Conservation (phyloP, 2,329 filamentous ascomycete genomes). For the Hypocreales sp. region DNA sequence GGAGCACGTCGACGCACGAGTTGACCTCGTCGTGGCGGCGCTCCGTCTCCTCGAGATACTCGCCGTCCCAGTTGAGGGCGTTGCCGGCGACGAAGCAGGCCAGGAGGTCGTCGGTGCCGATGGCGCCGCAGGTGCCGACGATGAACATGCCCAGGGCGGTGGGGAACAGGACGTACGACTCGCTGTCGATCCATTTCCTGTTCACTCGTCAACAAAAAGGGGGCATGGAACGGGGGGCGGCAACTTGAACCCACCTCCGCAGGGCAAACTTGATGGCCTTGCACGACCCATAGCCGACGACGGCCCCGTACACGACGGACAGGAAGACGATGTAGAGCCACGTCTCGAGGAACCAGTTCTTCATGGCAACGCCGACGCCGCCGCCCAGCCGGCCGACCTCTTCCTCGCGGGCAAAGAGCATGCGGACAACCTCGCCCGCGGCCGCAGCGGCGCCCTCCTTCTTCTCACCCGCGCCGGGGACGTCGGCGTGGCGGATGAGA, state of each 20-base stretch:
- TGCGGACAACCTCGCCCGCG: not conserved
- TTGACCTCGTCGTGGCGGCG: constrained; percentile 46
- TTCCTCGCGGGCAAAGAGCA: constrained; percentile 9
- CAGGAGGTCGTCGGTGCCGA: constrained; percentile 44
- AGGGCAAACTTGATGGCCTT: constrained; percentile 29
- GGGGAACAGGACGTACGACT: constrained; percentile 37
- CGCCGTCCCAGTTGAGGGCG: constrained; percentile 45
- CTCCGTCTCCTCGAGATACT: constrained; percentile 39
- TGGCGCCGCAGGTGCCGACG: constrained; percentile 38
- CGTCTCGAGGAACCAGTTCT: constrained; percentile 43
- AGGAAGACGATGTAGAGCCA: constrained; percentile 43
- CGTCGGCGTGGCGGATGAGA: constrained; percentile 36
- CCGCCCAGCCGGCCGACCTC: constrained; percentile 35
- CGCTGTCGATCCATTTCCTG: constrained; percentile 38
- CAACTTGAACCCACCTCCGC: constrained; percentile 12
- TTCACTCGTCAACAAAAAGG: not conserved
- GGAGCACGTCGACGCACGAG: constrained; percentile 36
- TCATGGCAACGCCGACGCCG: constrained; percentile 33
- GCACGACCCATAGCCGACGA: constrained; percentile 31
- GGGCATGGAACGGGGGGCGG: too few relatives aligned
- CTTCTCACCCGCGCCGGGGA: constrained; percentile 8
- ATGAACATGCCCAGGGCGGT: constrained; percentile 38
- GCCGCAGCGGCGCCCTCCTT: constrained; percentile 2
- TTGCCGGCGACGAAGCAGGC: constrained; percentile 46
- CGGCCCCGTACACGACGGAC: constrained; percentile 32